These are phyloP conservation scores for Eutypa lata DNA, from an alignment of 2,329 filamentous ascomycete genomes.

Conservation along the genomic window DNA sequence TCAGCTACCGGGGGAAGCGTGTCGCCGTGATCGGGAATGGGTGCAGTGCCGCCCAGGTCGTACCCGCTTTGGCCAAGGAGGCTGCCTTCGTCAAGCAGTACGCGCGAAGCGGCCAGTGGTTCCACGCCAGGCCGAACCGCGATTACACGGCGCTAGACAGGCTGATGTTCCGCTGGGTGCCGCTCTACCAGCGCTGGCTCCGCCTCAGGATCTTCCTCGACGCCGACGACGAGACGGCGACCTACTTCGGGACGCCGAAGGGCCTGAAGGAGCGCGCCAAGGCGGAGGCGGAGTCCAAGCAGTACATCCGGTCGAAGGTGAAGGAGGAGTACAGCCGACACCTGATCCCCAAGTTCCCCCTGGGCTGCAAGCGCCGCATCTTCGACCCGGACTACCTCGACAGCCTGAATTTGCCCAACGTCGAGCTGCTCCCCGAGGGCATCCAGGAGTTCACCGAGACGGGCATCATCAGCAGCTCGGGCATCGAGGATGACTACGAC, in stretches of 20 bases:
- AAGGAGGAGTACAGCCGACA: constrained; percentile 26
- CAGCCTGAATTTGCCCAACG: constrained; percentile 24
- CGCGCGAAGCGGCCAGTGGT: constrained; percentile 23
- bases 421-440: constrained; percentile 25
- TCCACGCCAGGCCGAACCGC: constrained; percentile 19
- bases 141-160: constrained; percentile 13
- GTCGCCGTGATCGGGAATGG: constrained; percentile 36
- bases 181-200: constrained; percentile 15
- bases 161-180: constrained; percentile 19
- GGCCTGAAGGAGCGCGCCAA: constrained; percentile 7
- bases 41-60: constrained; percentile 33
- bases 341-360: constrained; percentile 28
- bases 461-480: constrained; percentile 19
- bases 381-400: constrained; percentile 32
- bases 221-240: constrained; percentile 16
- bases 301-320: constrained; percentile 24
- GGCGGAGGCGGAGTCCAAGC: constrained; percentile 8
- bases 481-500: constrained; percentile 19
- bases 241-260: constrained; percentile 6
- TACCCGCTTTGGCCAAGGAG: constrained; percentile 28
- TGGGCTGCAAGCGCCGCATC: constrained; percentile 35
- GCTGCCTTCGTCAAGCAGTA: constrained; percentile 23
- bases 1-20: constrained; percentile 25
- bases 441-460: constrained; percentile 22
- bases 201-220: constrained; percentile 19